A percentile compares a stretch with the other conserved stretches of the same genome.
phyloP scores from a whole-genome alignment of 2,329 filamentous ascomycete genomes.

The Aspergillus alliaceus region DNA sequence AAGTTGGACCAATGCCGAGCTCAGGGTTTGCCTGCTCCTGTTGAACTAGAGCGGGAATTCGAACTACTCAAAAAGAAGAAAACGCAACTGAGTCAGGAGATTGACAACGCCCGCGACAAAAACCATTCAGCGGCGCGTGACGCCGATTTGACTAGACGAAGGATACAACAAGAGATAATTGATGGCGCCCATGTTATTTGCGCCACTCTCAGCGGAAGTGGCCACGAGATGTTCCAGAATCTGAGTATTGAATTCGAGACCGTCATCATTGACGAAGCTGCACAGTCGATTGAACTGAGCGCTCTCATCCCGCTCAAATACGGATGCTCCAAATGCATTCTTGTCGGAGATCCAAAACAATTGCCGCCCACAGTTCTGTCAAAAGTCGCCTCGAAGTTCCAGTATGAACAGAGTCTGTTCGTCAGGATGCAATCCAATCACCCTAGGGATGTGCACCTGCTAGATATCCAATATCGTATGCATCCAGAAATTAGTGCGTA shows the following conservation, averaged over 20 bases:
- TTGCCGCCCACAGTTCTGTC: conserved; percentile 94
- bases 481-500: conserved; percentile 94
- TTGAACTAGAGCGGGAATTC: conserved; percentile 69
- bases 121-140: conserved; percentile 80
- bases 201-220: conserved; percentile 89
- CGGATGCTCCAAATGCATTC: conserved; percentile 91
- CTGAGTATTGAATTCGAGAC: conserved; percentile 97
- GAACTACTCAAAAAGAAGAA: conserved; percentile 77
- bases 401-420: conserved; percentile 97
- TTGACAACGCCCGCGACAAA: conserved; percentile 83
- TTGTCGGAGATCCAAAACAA: conserved; percentile 97
- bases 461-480: conserved; percentile 99
- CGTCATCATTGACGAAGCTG: conserved; percentile 96
- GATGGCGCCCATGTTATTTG: conserved; percentile 91
- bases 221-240: conserved; percentile 95
- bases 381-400: conserved; percentile 84
- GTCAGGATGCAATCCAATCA: conserved; percentile 96
- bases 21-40: conserved; percentile 44
- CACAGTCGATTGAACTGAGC: conserved; percentile 95
- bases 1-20: conserved; percentile 68
- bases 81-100: conserved; percentile 72
- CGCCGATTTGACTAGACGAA: conserved; percentile 78
- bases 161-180: conserved; percentile 86
- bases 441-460: conserved; percentile 81
- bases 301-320: conserved; percentile 97